Conservation (phyloP, 176 grass and related monocot genomes). For the Aegilops longissima region DNA sequence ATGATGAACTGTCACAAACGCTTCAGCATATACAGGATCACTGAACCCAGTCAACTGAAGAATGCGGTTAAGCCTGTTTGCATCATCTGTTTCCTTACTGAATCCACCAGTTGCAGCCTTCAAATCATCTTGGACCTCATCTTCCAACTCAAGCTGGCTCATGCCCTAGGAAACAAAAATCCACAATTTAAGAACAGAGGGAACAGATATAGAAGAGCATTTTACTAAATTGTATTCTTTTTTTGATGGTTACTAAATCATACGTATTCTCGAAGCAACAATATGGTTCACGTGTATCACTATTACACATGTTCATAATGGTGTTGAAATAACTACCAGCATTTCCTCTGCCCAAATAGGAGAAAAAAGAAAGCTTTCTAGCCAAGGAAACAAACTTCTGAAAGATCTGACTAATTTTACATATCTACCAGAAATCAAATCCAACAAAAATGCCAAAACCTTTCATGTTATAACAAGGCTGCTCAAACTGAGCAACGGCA, state of each 20-base stretch:
- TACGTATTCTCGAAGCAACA: not conserved
- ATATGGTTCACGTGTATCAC: not conserved
- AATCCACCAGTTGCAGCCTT: slow-evolving; percentile 66
- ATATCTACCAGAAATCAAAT: not conserved
- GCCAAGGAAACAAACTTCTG: not conserved
- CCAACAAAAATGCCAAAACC: not conserved
- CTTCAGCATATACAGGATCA: slow-evolving; percentile 68
- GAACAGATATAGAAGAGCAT: not conserved
- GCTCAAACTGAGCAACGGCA: not conserved
- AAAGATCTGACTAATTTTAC: not conserved
- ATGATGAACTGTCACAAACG: slow-evolving; percentile 65
- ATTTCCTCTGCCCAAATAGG: slow-evolving; percentile 8
- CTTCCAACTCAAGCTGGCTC: slow-evolving; percentile 68
- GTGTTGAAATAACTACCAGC: not conserved
- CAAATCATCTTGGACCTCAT: slow-evolving; percentile 63
- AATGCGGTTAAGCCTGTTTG: slow-evolving; percentile 49
- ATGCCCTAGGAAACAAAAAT: slow-evolving; percentile 51
- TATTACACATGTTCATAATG: not conserved
- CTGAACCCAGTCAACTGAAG: slow-evolving; percentile 66
- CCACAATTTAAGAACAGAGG: slow-evolving; percentile 10
- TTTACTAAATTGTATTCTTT: not conserved
- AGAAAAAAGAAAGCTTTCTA: not conserved
- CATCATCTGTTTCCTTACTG: slow-evolving; percentile 51
- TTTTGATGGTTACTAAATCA: not conserved
- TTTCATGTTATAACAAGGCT: not conserved